Conservation (phyloP, 1,284 basidiomycete species). For the Flammula alnicola region DNA sequence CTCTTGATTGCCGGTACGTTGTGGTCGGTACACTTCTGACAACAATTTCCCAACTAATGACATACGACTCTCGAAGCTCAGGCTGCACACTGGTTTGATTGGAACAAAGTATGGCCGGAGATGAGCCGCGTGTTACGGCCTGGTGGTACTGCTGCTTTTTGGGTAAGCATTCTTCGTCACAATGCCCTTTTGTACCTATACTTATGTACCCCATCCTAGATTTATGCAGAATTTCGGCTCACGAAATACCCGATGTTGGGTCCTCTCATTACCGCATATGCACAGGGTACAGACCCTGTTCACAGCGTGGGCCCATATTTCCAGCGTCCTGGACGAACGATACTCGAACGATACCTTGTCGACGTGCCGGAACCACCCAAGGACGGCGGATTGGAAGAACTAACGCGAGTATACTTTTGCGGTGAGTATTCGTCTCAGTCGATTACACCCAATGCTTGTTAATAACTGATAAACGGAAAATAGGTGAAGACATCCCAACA, state of each 20-base stretch:
- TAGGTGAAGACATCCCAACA: conserved; percentile 22
- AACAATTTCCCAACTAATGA: not conserved
- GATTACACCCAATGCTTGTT: conserved; percentile 22
- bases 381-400: conserved; percentile 34
- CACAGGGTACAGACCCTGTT: conserved; percentile 55
- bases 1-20: conserved; percentile 70
- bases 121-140: conserved; percentile 64
- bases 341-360: conserved; percentile 74
- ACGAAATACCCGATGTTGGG: conserved; percentile 61
- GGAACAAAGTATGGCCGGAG: conserved; percentile 73
- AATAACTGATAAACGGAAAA: not conserved
- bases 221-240: conserved; percentile 81
- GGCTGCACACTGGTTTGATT: conserved; percentile 89
- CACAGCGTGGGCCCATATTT: conserved; percentile 77
- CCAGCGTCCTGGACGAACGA: conserved; percentile 79
- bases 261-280: conserved; percentile 63
- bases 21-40: not conserved
- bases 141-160: conserved; percentile 77
- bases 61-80: conserved; percentile 55
- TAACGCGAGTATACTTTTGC: conserved; percentile 60
- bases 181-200: not conserved
- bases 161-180: conserved; percentile 52
- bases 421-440: conserved; percentile 36
- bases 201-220: conserved; percentile 44
- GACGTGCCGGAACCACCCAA: conserved; percentile 67